A percentile compares a stretch with the other conserved stretches of the same genome.
Conservation (phyloP, 2,329 filamentous ascomycete species). For the Drechslerella dactyloides region DNA sequence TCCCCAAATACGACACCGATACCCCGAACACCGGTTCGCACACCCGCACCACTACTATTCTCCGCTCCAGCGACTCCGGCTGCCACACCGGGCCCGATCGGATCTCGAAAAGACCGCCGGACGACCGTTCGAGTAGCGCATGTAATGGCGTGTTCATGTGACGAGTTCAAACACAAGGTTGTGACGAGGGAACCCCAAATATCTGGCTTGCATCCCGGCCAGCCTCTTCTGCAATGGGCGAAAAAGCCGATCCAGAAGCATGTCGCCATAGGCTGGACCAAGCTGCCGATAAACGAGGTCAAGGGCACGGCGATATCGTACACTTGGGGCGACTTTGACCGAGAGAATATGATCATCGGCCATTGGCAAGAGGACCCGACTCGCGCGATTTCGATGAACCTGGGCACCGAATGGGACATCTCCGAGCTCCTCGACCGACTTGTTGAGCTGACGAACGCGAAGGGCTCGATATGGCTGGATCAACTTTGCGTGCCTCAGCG, state of each 20-base stretch:
- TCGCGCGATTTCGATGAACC: constrained; percentile 37
- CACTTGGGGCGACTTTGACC: constrained; percentile 47
- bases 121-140: constrained; percentile 43
- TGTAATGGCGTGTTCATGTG: constrained; percentile 20
- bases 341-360: constrained; percentile 44
- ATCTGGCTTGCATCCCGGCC: constrained; percentile 43
- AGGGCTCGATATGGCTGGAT: constrained; percentile 40
- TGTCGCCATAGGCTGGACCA: constrained; percentile 37
- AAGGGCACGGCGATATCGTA: constrained; percentile 40
- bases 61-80: constrained; percentile 42
- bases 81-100: constrained; percentile 37
- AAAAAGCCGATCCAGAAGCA: constrained; percentile 44
- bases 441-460: constrained; percentile 32
- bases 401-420: constrained; percentile 48
- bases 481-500: constrained; percentile 43
- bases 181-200: constrained; percentile 43
- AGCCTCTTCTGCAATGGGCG: constrained; percentile 47
- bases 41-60: constrained; percentile 39
- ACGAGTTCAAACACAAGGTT: constrained; percentile 42
- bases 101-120: constrained; percentile 36
- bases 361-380: constrained; percentile 46
- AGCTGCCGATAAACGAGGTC: constrained; percentile 36
- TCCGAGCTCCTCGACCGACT: constrained; percentile 41
- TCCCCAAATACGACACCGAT: constrained; percentile 6
- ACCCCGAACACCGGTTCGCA: constrained; percentile 28